Evolutionary conservation across 169 alveolate species (phyloP).

Genomic region (Eimeria praecox): DNA sequence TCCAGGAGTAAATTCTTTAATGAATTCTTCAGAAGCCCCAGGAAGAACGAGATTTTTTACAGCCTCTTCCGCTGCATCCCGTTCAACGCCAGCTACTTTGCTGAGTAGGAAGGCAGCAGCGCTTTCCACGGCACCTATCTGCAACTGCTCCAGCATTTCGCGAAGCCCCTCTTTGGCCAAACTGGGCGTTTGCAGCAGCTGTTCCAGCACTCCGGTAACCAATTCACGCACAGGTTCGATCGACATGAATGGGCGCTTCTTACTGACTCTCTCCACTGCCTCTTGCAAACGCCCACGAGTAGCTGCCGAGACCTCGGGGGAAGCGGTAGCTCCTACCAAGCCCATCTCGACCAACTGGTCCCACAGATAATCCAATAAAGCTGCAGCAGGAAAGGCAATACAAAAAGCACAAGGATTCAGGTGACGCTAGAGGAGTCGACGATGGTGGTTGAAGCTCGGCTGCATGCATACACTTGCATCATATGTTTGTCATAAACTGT

Average conservation of each 20-base stretch:
- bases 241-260: conserved; percentile 51
- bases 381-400: conserved; percentile 32
- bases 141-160: conserved; percentile 46
- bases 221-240: conserved; percentile 45
- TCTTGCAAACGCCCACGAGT: background rate
- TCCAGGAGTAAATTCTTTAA: background rate
- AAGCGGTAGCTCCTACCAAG: background rate
- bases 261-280: conserved; percentile 7
- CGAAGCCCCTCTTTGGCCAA: conserved; percentile 47
- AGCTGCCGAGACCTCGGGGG: conserved; percentile 31
- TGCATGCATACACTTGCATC: background rate
- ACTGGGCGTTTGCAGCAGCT: conserved; percentile 54
- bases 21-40: background rate
- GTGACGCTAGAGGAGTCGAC: background rate
- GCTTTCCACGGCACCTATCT: conserved; percentile 14
- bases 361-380: conserved; percentile 60
- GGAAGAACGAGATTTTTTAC: background rate
- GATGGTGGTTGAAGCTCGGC: background rate
- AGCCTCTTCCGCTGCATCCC: background rate
- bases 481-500: background rate
- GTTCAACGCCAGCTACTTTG: conserved; percentile 63
- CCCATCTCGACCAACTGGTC: conserved; percentile 23
- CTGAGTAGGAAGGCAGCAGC: conserved; percentile 61
- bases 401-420: background rate
- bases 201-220: conserved; percentile 3